Percentiles rank a stretch among this genome's conserved stretches.
Evolutionary conservation across 148 eudicot genomes (phyloP).

Genomic region (Cornus controversa): DNA sequence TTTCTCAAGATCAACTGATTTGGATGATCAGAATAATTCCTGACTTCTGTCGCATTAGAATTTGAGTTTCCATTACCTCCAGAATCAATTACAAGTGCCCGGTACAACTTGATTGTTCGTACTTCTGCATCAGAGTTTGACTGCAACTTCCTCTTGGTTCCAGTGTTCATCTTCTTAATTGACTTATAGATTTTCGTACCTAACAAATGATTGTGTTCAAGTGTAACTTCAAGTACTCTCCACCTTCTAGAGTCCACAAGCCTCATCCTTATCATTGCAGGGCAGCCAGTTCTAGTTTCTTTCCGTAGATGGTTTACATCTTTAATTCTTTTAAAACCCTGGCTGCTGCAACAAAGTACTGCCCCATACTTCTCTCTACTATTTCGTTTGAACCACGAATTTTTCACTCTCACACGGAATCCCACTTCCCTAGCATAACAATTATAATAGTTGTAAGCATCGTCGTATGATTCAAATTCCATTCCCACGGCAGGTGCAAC

Average conservation of each 20-base stretch:
- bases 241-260: conserved; percentile 65
- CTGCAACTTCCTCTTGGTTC: conserved; percentile 38
- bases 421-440: conserved; percentile 81
- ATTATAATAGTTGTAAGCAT: conserved; percentile 76
- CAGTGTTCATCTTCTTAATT: conserved; percentile 34
- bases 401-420: conserved; percentile 75
- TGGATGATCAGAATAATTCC: conserved; percentile 32
- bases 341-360: conserved; percentile 85
- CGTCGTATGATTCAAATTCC: conserved; percentile 92
- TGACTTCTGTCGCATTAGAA: conserved; percentile 31
- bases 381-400: conserved; percentile 83
- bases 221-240: conserved; percentile 63
- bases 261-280: conserved; percentile 71
- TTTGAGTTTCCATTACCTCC: conserved; percentile 32
- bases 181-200: conserved; percentile 51
- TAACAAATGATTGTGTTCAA: conserved; percentile 66
- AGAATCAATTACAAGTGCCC: conserved; percentile 65
- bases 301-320: conserved; percentile 63
- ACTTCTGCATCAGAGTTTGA: conserved; percentile 39
- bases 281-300: conserved; percentile 85
- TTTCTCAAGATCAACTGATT: conserved; percentile 53
- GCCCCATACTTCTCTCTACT: conserved; percentile 89
- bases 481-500: conserved; percentile 71
- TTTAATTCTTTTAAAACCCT: conserved; percentile 80
- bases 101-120: conserved; percentile 54